These are phyloP conservation scores for Salvia sclarea DNA, from an alignment of 305 asterid genomes.

Conservation along the genomic window DNA sequence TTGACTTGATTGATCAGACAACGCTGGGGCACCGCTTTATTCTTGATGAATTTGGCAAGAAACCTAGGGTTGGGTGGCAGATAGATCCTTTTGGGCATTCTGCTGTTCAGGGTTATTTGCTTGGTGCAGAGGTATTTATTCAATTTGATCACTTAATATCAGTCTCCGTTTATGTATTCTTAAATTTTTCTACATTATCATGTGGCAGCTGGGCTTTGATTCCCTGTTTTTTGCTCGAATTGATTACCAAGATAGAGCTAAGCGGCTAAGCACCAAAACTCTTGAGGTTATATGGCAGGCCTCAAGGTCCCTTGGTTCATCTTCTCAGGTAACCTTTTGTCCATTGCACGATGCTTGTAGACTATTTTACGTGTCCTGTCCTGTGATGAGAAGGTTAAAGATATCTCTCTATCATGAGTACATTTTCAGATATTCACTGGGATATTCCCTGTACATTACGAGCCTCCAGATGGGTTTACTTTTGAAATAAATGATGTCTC, in stretches of 20 bases:
- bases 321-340: conserved; percentile 72
- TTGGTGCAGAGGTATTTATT: conserved; percentile 82
- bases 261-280: conserved; percentile 57
- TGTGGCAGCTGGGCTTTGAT: conserved; percentile 82
- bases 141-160: background rate
- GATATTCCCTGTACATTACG: conserved; percentile 69
- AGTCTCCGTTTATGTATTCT: too few species aligned
- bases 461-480: conserved; percentile 76
- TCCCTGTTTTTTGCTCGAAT: conserved; percentile 87
- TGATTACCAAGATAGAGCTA: conserved; percentile 90
- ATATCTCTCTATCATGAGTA: conserved; percentile 31
- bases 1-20: conserved; percentile 98
- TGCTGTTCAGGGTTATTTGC: conserved; percentile 95
- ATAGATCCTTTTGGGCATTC: conserved; percentile 99
- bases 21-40: conserved; percentile 82
- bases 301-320: conserved; percentile 73
- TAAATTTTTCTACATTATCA: conserved; percentile 20
- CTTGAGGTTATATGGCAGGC: conserved; percentile 89
- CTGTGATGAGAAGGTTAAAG: conserved; percentile 14
- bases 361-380: conserved; percentile 26
- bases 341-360: conserved; percentile 17
- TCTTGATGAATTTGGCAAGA: conserved; percentile 70
- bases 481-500: conserved; percentile 80
- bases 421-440: conserved; percentile 72
- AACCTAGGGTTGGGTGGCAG: conserved; percentile 99